A percentile compares a stretch with the other conserved stretches of the same genome.
Evolutionary conservation across 371 early-diverging fungal genomes (phyloP).

Genomic region (Mucor saturninus): DNA sequence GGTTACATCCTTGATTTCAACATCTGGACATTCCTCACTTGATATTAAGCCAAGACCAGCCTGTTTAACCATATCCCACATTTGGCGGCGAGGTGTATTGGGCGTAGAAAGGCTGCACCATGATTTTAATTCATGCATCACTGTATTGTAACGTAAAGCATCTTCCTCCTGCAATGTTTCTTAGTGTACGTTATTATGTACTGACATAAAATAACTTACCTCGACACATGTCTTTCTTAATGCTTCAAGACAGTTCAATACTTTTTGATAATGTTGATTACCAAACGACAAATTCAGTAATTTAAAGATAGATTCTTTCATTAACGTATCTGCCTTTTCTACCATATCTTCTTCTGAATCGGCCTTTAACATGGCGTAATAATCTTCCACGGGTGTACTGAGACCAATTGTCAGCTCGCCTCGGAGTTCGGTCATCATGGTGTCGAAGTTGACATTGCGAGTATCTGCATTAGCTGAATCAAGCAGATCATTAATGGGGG

Average conservation of each 20-base stretch:
- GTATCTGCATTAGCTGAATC: background rate
- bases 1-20: constrained; percentile 23
- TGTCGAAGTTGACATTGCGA: background rate
- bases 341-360: constrained; percentile 46
- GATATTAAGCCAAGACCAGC: constrained; percentile 42
- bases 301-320: constrained; percentile 53
- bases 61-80: constrained; percentile 44
- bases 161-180: constrained; percentile 37
- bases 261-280: constrained; percentile 57
- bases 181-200: background rate
- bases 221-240: constrained; percentile 47
- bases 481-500: background rate
- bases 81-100: constrained; percentile 28
- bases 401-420: constrained; percentile 54
- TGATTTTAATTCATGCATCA: constrained; percentile 33
- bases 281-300: constrained; percentile 61
- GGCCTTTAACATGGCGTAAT: constrained; percentile 54
- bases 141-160: constrained; percentile 48
- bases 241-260: constrained; percentile 54
- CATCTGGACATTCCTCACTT: constrained; percentile 42
- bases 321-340: constrained; percentile 63
- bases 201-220: constrained; percentile 19
- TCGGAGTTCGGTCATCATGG: constrained; percentile 21
- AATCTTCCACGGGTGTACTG: constrained; percentile 64
- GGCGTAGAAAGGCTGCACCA: constrained; percentile 27